Base-by-base conservation (phyloP, 2,329 filamentous ascomycete species). In the Colletotrichum shisoi region DNA sequence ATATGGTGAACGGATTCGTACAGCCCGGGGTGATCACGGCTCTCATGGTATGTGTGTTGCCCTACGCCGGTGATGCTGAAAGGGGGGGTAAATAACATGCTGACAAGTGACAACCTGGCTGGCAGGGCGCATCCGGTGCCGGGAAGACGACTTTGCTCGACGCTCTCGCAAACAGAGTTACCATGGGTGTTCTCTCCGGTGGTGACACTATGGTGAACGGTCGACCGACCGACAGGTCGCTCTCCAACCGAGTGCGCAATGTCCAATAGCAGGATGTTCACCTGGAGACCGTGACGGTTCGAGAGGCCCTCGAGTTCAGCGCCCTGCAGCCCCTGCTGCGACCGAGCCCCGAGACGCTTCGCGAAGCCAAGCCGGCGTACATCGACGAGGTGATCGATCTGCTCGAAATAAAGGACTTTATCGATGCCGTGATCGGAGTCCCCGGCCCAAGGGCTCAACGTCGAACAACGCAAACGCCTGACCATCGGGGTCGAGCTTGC, bases 401-500 rank as follows among this genome's bases (percentile, higher is more conserved):
- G 68, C 67, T 76, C 0, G 74, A 76, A 2, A 84, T 84, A 62
- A 77, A 86, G 66, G 88, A 91, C 67, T 91, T 90, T 70, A 88
- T 89, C 0, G 89, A 91, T 73, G 89, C 89, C 7, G 81, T 91
- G 27, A 87, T 91, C 49, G 89, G 89, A 78, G 85, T 89, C 37
- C 84, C 87, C 6, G 89, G 89, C 57, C 57, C 87, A 90, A 80
- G 75, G 75, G 0, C 68, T 76, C 2, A 76, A 86, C 67, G 76
- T 79, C 0, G 80, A 82, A 64, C 79, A 82, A 63, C 73, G 80
- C 15, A 82, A 82, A 56, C 85, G 89, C 69, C 80, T 93, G 13
- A 93, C 90, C 0, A 93, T 93, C 65, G 91, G 89, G 72, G 90
- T 93, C 2, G 91, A 93, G 74, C 80, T 93, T 4, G 90, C 89